A percentile compares a stretch with the other conserved stretches of the same genome.
phyloP scores from a whole-genome alignment of 2,329 filamentous ascomycete genomes.

The Fusarium incarnatum region DNA sequence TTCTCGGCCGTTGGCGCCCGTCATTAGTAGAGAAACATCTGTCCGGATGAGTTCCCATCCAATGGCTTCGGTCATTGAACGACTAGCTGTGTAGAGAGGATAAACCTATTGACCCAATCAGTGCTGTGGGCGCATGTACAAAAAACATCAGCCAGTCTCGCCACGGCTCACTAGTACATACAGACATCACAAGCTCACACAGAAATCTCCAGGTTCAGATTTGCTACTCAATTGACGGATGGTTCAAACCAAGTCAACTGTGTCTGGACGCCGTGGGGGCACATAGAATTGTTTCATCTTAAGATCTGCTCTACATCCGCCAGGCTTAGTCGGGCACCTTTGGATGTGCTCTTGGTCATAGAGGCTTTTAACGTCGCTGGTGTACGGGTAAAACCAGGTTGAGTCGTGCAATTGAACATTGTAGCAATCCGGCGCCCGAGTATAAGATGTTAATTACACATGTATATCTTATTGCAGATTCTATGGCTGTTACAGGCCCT shows the following conservation, averaged over 20 bases:
- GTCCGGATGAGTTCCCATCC: background rate
- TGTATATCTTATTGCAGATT: rapidly evolving
- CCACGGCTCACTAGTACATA: background rate
- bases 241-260: background rate
- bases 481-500: rapidly evolving
- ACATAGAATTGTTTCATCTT: background rate
- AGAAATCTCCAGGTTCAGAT: background rate
- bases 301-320: background rate
- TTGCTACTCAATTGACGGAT: background rate
- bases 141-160: rapidly evolving
- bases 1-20: background rate
- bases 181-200: background rate
- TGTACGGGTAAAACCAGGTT: rapidly evolving
- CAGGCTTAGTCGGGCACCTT: rapidly evolving
- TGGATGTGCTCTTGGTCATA: no score
- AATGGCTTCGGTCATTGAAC: background rate
- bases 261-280: background rate
- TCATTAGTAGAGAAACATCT: background rate
- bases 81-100: background rate
- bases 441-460: rapidly evolving
- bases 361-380: background rate
- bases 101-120: no score
- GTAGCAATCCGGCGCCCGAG: rapidly evolving
- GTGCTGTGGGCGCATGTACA: no score
- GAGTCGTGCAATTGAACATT: rapidly evolving